These are phyloP conservation scores for Cardamine chenopodiifolia DNA, from an alignment of 345 rosid species.

Conservation along the genomic window DNA sequence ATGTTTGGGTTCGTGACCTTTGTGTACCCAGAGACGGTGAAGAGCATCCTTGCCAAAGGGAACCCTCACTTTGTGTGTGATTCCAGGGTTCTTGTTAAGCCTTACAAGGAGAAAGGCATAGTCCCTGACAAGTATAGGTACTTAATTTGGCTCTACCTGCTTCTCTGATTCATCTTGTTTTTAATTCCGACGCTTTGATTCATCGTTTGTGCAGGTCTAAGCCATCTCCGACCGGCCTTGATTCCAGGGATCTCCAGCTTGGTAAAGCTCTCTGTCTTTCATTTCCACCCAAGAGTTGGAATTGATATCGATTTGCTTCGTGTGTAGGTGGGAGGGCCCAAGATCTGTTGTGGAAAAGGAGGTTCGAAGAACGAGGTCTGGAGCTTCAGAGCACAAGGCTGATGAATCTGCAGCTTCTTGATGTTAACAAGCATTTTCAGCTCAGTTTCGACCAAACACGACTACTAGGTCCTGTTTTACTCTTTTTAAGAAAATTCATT, in stretches of 20 bases:
- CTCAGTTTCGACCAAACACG: conserved; percentile 53
- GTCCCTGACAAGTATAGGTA: conserved; percentile 76
- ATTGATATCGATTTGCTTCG: neutral
- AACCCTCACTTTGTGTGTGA: conserved; percentile 88
- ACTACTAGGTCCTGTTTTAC: conserved; percentile 25
- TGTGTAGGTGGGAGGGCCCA: conserved; percentile 58
- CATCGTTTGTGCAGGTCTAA: conserved; percentile 11
- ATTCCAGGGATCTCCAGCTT: conserved; percentile 62
- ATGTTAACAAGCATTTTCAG: conserved; percentile 65
- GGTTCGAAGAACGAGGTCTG: conserved; percentile 62
- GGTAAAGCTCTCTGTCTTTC: conserved; percentile 44
- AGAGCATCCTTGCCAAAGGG: conserved; percentile 77
- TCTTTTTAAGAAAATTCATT: neutral
- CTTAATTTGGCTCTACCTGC: conserved; percentile 25
- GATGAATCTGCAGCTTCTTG: conserved; percentile 70
- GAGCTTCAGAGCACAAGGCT: conserved; percentile 69
- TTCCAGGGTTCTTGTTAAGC: conserved; percentile 82
- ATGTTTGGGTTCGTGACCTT: conserved; percentile 90
- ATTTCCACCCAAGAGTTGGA: neutral
- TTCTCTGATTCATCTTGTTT: neutral
- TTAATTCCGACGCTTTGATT: no score
- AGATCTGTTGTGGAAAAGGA: conserved; percentile 71
- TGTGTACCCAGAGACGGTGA: conserved; percentile 72
- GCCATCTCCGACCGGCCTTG: conserved; percentile 52
- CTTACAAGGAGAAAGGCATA: conserved; percentile 92